Evolutionary conservation across 2,329 filamentous ascomycete species (phyloP).

Genomic region (Akanthomyces uredinophilus): DNA sequence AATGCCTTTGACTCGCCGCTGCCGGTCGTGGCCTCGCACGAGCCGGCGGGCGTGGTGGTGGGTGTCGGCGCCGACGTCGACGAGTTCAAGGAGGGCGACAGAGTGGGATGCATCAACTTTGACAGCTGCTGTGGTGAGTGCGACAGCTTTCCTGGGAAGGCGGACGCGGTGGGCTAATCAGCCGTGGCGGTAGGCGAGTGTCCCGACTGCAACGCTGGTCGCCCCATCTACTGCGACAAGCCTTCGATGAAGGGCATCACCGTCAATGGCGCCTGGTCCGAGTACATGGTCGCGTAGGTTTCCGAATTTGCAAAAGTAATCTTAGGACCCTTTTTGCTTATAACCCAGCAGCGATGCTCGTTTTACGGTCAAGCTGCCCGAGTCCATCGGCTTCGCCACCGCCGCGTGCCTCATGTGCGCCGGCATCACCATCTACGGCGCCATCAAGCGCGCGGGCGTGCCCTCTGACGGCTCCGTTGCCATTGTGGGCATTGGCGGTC

Average conservation of each 20-base stretch:
- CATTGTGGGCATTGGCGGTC: slow-evolving; percentile 16
- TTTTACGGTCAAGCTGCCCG: slow-evolving; percentile 15
- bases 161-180: background rate
- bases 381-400: slow-evolving; percentile 6
- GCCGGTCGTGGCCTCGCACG: slow-evolving; percentile 15
- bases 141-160: no score
- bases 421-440: slow-evolving; percentile 17
- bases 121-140: slow-evolving; percentile 15
- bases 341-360: slow-evolving; percentile 8
- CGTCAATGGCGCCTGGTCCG: slow-evolving; percentile 14
- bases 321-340: no score
- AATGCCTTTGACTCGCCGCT: slow-evolving; percentile 11
- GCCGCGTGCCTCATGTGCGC: slow-evolving; percentile 17
- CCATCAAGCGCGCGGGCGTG: slow-evolving; percentile 14
- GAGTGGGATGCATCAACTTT: slow-evolving; percentile 17
- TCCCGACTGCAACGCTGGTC: slow-evolving; percentile 13
- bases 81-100: slow-evolving; percentile 2
- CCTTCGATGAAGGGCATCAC: slow-evolving; percentile 15
- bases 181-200: background rate
- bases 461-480: slow-evolving; percentile 13
- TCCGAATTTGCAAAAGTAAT: no score
- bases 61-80: background rate
- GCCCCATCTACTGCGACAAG: slow-evolving; percentile 16
- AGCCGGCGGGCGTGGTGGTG: slow-evolving; percentile 10
- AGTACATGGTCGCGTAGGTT: slow-evolving; percentile 17